Conservation (phyloP, 1,139 yeast genomes). For the Nakaseomyces glabratus region DNA sequence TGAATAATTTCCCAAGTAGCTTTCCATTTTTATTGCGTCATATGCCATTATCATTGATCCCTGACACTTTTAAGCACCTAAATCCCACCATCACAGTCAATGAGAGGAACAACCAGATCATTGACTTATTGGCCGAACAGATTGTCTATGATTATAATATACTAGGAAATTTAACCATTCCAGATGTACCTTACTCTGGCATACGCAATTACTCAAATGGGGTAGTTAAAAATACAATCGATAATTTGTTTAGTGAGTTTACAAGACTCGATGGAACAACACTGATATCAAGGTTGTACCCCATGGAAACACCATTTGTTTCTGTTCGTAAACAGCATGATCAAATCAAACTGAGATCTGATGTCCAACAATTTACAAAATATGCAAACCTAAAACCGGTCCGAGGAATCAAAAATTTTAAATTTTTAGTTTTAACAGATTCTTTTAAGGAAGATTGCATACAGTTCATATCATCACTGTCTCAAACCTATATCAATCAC, state of each 20-base stretch:
- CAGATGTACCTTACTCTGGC: conserved; percentile 17
- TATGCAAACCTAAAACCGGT: conserved; percentile 47
- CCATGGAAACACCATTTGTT: conserved; percentile 25
- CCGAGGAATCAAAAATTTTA: conserved; percentile 42
- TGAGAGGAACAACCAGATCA: conserved; percentile 19
- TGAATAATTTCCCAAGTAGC: conserved; percentile 13
- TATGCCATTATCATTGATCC: conserved; percentile 52
- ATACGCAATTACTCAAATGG: conserved; percentile 18
- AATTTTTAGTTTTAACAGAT: conserved; percentile 41
- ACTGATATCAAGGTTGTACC: conserved; percentile 21
- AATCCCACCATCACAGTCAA: conserved; percentile 23
- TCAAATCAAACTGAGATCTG: conserved; percentile 25
- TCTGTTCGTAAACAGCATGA: conserved; percentile 27
- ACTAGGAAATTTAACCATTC: conserved; percentile 21
- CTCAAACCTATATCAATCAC: conserved; percentile 28
- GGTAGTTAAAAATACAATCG: conserved; percentile 17
- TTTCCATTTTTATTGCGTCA: conserved; percentile 53
- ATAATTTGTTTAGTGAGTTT: conserved; percentile 18
- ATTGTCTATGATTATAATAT: conserved; percentile 38
- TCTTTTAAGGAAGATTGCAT: conserved; percentile 22
- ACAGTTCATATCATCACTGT: conserved; percentile 24
- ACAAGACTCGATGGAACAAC: conserved; percentile 22
- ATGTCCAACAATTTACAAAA: conserved; percentile 23
- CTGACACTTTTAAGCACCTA: conserved; percentile 37
- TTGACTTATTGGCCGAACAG: conserved; percentile 35